These are phyloP conservation scores for Chaetomium fimeti DNA, from an alignment of 495 filamentous ascomycete species.

Conservation along the genomic window DNA sequence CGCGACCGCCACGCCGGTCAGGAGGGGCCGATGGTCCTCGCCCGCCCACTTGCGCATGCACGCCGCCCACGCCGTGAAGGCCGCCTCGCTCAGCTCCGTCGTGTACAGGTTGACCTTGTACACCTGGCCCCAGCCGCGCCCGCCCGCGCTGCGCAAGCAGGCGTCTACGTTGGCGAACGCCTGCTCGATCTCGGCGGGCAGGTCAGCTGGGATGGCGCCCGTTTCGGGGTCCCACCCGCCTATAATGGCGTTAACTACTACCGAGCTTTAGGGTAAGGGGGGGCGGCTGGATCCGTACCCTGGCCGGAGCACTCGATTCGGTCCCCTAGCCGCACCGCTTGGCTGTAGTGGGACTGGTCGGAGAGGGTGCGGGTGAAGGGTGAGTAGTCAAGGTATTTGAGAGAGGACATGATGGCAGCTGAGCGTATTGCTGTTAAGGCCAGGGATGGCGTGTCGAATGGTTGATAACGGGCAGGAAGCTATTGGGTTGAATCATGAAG, in stretches of 20 bases:
- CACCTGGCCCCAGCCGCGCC: constrained; percentile 22
- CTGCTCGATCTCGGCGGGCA: constrained; percentile 21
- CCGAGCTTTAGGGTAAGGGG: neutral
- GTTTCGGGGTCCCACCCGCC: constrained; percentile 25
- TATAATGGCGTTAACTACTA: too few relatives aligned
- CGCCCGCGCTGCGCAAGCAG: constrained; percentile 17
- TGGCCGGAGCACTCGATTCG: constrained; percentile 19
- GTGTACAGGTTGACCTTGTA: constrained; percentile 19
- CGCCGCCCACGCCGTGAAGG: constrained; percentile 8
- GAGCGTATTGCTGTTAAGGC: neutral
- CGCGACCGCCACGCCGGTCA: constrained; percentile 22
- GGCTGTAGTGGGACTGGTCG: constrained; percentile 12
- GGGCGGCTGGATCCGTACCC: constrained; percentile 5
- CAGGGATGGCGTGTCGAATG: neutral
- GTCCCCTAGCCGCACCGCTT: constrained; percentile 15
- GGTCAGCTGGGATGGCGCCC: constrained; percentile 8
- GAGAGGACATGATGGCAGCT: neutral
- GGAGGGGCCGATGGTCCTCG: constrained; percentile 23
- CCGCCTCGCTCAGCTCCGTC: constrained; percentile 16
- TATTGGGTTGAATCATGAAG: too few relatives aligned
- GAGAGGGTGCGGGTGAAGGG: constrained; percentile 8
- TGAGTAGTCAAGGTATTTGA: constrained; percentile 2
- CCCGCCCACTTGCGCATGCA: constrained; percentile 19
- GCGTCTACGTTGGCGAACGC: constrained; percentile 25
- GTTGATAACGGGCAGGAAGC: too few relatives aligned